Percentiles rank a stretch among this genome's conserved stretches.
These are phyloP conservation scores for Arthrobotrys megalospora DNA, from an alignment of 2,329 filamentous ascomycete species.

Conservation along the genomic window DNA sequence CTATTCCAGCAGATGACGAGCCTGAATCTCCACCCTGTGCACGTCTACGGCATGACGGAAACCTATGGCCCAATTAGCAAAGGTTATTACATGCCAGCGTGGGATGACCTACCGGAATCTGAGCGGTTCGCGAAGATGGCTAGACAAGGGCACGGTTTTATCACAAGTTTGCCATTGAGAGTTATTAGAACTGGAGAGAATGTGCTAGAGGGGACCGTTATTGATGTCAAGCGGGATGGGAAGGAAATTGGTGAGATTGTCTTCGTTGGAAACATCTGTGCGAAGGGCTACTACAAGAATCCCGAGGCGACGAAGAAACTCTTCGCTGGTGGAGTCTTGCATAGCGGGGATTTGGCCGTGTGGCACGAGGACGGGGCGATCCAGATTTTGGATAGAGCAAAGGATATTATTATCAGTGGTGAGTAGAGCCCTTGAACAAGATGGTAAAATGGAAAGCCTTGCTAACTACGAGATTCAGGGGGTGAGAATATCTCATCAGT, in stretches of 20 bases:
- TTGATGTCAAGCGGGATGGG: conserved; percentile 79
- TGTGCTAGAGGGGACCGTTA: conserved; percentile 74
- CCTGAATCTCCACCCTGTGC: conserved; percentile 89
- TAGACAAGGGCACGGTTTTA: conserved; percentile 80
- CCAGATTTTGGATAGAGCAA: conserved; percentile 92
- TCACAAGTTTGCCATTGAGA: conserved; percentile 84
- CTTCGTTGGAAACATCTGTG: conserved; percentile 85
- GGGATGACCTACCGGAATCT: conserved; percentile 80
- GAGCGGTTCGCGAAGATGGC: conserved; percentile 93
- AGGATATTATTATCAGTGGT: conserved; percentile 98
- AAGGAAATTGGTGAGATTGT: conserved; percentile 87
- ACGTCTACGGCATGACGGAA: conserved; percentile 86
- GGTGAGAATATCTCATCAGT: conserved; percentile 98
- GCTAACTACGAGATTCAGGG: conserved; percentile 71
- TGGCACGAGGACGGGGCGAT: conserved; percentile 92
- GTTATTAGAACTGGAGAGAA: conserved; percentile 78
- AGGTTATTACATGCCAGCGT: conserved; percentile 87
- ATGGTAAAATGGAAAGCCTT: neutral
- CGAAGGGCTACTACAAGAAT: conserved; percentile 93
- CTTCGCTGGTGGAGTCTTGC: conserved; percentile 87
- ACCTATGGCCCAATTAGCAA: conserved; percentile 83
- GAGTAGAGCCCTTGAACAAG: conserved; percentile 65
- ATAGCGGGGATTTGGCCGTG: conserved; percentile 92
- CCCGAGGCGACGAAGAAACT: conserved; percentile 86
- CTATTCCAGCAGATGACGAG: conserved; percentile 93